Evolutionary conservation across 2,329 filamentous ascomycete species (phyloP).

Genomic region (Onygenales sp.): DNA sequence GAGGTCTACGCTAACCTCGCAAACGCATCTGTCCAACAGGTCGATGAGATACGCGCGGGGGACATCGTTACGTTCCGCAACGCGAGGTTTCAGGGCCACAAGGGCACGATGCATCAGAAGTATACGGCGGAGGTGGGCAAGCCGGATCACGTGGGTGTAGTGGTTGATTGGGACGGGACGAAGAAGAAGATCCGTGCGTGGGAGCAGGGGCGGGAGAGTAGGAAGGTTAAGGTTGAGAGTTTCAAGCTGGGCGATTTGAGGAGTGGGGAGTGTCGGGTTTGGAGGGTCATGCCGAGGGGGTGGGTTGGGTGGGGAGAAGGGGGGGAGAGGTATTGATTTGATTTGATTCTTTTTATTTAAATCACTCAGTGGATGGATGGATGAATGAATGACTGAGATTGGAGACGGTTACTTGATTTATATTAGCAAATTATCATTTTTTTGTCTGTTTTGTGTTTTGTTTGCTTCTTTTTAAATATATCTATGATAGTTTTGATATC

Average conservation of each 20-base stretch:
- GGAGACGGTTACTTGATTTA: no score
- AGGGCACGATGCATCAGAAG: slow-evolving; percentile 90
- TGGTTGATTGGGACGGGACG: slow-evolving; percentile 94
- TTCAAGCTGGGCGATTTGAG: slow-evolving; percentile 87
- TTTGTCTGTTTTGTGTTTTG: no score
- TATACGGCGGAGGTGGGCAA: slow-evolving; percentile 84
- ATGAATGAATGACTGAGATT: no score
- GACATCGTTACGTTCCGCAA: slow-evolving; percentile 92
- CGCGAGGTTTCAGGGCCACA: slow-evolving; percentile 88
- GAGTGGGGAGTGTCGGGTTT: slow-evolving; percentile 92
- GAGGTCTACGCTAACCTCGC: slow-evolving; percentile 90
- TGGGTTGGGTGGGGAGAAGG: slow-evolving; percentile 74
- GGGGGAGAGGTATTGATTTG: not conserved
- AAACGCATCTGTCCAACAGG: slow-evolving; percentile 81
- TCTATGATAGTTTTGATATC: no score
- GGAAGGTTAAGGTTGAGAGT: slow-evolving; percentile 88
- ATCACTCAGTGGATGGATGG: no score
- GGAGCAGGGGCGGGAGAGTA: slow-evolving; percentile 90
- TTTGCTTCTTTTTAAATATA: no score
- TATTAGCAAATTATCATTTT: no score
- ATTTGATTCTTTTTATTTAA: no score
- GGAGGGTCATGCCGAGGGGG: slow-evolving; percentile 82
- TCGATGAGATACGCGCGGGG: slow-evolving; percentile 85
- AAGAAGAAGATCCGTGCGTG: slow-evolving; percentile 95
- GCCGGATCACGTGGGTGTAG: slow-evolving; percentile 77